These are phyloP conservation scores for Claviceps pazoutovae DNA, from an alignment of 2,329 filamentous ascomycete genomes.

Conservation along the genomic window DNA sequence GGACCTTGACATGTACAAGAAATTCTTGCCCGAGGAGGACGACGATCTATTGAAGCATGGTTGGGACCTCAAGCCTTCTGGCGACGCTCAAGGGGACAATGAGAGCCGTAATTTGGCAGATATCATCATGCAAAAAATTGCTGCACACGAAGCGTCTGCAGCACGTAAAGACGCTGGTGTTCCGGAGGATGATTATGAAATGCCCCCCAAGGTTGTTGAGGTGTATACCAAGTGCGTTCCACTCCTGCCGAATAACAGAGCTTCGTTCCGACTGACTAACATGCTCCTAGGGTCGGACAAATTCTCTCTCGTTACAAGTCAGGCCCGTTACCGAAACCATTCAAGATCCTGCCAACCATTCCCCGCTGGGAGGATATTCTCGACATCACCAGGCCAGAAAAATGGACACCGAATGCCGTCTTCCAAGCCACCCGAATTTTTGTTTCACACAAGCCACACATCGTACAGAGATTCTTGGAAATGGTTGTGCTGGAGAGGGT, in stretches of 20 bases:
- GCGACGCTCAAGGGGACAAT: constrained; percentile 30
- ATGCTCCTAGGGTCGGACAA: constrained; percentile 52
- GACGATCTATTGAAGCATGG: constrained; percentile 58
- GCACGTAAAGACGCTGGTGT: constrained; percentile 30
- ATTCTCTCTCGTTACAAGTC: constrained; percentile 88
- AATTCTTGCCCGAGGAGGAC: constrained; percentile 65
- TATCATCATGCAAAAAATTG: constrained; percentile 88
- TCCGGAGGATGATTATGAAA: constrained; percentile 67
- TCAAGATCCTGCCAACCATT: constrained; percentile 89
- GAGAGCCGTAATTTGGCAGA: constrained; percentile 73
- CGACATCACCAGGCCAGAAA: constrained; percentile 66
- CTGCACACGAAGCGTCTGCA: constrained; percentile 67
- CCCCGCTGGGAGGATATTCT: constrained; percentile 84
- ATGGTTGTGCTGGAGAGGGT: constrained; percentile 79
- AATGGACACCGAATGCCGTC: constrained; percentile 59
- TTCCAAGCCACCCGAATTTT: constrained; percentile 90
- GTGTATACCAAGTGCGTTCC: constrained; percentile 68
- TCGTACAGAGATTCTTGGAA: constrained; percentile 75
- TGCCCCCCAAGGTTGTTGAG: constrained; percentile 84
- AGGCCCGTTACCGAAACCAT: constrained; percentile 91
- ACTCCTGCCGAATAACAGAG: neutral
- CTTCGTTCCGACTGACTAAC: constrained; percentile 6
- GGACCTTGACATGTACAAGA: constrained; percentile 82
- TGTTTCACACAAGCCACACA: constrained; percentile 65
- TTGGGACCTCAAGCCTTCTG: constrained; percentile 33